A percentile compares a stretch with the other conserved stretches of the same genome.
Evolutionary conservation across 2,329 filamentous ascomycete species (phyloP).

Genomic region (Knoxdaviesia capensis): DNA sequence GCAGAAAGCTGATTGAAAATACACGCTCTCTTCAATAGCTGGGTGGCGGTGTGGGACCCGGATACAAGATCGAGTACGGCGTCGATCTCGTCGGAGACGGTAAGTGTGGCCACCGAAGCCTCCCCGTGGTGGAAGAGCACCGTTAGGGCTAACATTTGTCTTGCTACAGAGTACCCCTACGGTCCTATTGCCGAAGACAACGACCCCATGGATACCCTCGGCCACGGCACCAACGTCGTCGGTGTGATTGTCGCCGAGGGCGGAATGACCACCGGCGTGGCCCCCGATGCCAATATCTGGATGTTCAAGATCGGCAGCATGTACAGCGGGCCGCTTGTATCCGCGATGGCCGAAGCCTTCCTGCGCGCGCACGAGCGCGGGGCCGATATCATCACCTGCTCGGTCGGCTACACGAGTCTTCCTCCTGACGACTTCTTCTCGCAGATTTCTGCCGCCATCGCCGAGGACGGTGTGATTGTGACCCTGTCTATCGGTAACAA

Average conservation of each 20-base stretch:
- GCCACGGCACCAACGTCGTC: conserved; percentile 16
- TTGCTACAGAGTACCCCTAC: neutral
- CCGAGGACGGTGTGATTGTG: no score
- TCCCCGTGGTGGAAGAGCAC: no score
- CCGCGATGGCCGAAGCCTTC: conserved; percentile 14
- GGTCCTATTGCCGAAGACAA: neutral
- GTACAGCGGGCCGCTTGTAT: conserved; percentile 7
- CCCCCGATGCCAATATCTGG: conserved; percentile 7
- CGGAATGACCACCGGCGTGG: conserved; percentile 6
- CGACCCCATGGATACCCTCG: conserved; percentile 4
- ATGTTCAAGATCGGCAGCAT: conserved; percentile 2
- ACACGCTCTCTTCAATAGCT: conserved; percentile 10
- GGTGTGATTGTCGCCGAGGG: conserved; percentile 8
- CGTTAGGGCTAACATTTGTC: neutral
- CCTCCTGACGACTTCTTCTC: no score
- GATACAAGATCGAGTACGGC: conserved; percentile 16
- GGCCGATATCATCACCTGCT: no score
- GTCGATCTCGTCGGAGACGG: conserved; percentile 15
- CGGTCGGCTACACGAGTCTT: no score
- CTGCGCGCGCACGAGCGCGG: conserved; percentile 13
- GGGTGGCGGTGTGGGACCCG: conserved; percentile 17
- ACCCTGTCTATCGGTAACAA: no score
- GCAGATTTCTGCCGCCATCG: no score
- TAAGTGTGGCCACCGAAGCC: neutral
- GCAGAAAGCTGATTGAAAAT: no score